Evolutionary conservation across 2,329 filamentous ascomycete species (phyloP), one percentile per base, ranked within the genome.

Genomic region (Colletotrichum caudatum): DNA sequence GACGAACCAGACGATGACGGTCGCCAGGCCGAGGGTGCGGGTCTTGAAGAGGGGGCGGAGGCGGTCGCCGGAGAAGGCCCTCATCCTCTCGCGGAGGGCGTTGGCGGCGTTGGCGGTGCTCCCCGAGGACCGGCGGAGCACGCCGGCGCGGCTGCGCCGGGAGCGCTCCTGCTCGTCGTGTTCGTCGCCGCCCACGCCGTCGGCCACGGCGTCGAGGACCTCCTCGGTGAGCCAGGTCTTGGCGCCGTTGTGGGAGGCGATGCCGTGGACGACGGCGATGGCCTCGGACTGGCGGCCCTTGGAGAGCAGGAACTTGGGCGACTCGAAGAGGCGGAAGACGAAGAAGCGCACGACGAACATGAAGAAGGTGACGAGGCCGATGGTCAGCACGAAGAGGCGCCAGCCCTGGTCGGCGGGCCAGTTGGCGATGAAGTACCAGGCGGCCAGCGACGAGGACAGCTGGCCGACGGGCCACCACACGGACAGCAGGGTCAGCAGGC

Each of bases 381-480:
- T 89, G 1, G 91, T 90, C 63, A 91, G 83, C 64, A 94, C 84
- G 64, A 95, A 90, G 74, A 92, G 90, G 29, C 94, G 87, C 94
- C 94, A 97, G 53, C 93, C 93, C 82, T 92, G 87, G 57, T 92
- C 86, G 5, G 86, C 84, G 11, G 89, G 90, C 84, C 88, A 93
- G 74, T 89, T 88, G 37, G 91, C 89, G 67, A 96, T 91, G 75
- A 91, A 93, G 57, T 86, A 92, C 93, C 93, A 95, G 8, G 92
- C 93, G 59, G 93, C 84, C 6, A 93, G 81, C 3, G 90, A 92
- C 1, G 92, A 90, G 67, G 92, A 87, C 9, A 97, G 85, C 78
- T 96, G 93, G 7, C 94, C 94, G 23, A 97, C 82, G 0, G 94
- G 93, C 93, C 94, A 97, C 92, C 93, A 96, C 9, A 94, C 88